Evolutionary conservation across 768 basidiomycete genomes (phyloP), one percentile per base, ranked within the genome.

Genomic region (Imleria badia): DNA sequence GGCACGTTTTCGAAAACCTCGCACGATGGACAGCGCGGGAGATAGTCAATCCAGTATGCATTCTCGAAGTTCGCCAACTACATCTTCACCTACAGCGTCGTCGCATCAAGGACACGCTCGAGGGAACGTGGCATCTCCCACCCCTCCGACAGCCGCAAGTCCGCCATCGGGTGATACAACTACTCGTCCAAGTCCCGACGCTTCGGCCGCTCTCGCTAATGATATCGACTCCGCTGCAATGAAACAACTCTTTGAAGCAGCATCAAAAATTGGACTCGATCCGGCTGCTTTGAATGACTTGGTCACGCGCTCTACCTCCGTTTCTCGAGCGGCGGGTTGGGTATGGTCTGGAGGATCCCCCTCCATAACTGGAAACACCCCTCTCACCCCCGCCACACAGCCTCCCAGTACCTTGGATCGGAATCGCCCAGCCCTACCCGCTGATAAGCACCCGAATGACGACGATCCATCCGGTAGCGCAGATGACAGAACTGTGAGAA

Each of bases 181-280:
- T 41, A 13, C 48, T 40, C 64, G 64, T 46, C 65, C 59, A 14
- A 66, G 59, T 30, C 54, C 66, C 23, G 71, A 70, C 23, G 58
- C 64, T 48, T 54, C 63, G 17, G 52, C 66, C n/a, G 51, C 61
- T 38, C 60, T 62, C 29, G 49, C 58, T 36, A 55, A 64, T 46
- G 59, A 75, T 38, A 63, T 67, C 15, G 78, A 84, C 58, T 75
- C 79, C 22, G 73, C 74, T 46, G 86, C 87, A 15, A 73, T 92
- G 51, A 81, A 78, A 66, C 87, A 90, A 65, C 70, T 94, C 23
- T 90, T 89, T 60, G 82, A 84, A 64, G 91, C 89, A 22, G 91
- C 88, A 2, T 78, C 76, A 13, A 83, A 83, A 61, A 80, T 92
- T 35, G 90, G 89, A 30, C 78, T 93, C 34, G 87, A 91, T 71